Evolutionary conservation across 495 filamentous ascomycete genomes (phyloP), one percentile per base, ranked within the genome.

Genomic region (Xylaria telfairii): DNA sequence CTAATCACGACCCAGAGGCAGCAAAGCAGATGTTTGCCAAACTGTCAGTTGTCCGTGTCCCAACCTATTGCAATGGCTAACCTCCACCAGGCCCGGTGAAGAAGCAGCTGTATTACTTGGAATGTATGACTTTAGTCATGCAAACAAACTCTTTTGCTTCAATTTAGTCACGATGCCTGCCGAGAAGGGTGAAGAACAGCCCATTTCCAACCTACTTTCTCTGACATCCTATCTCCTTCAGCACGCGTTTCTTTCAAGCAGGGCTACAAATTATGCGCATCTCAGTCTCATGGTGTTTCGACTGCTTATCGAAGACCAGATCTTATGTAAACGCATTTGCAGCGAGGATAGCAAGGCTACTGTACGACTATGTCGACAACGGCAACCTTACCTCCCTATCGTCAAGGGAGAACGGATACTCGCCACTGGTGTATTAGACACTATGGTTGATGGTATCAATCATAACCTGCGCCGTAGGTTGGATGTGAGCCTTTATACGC

Each of bases 81-180:
- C 72, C 67, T 57, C 47, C 39, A 12, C 19, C 63, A 97, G 95
- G 67, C 96, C 96, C 7, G 89, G 89, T 4, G 87, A 91, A 71
- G 88, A 94, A 78, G 91, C 92, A 63, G 90, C 93, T 5, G 84
- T 96, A 0, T 82, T 98, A 8, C 83, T 99, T 28, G 89, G 93
- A 19, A 92, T 92, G 0, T 98, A 98, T 78, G 96, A 98, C 76
- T 98, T 98, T 80, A 90, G 89, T 30, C 92, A 95, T 80, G 90
- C 95, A 15, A 99, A 98, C 85, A 98, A 97, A 81, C 86, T 98
- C 26, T 98, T 98, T 80, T 95, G 93, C 80, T 91, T 91, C 75
- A 95, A 92, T 73, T 80, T 99, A 44, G 88, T 97, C 62, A 88
- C 89, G 13, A 78, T 89, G 28, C 75, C 88, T 1, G 87, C 90